Conservation (phyloP, 495 filamentous ascomycete species). For the Penicillium turbatum region DNA sequence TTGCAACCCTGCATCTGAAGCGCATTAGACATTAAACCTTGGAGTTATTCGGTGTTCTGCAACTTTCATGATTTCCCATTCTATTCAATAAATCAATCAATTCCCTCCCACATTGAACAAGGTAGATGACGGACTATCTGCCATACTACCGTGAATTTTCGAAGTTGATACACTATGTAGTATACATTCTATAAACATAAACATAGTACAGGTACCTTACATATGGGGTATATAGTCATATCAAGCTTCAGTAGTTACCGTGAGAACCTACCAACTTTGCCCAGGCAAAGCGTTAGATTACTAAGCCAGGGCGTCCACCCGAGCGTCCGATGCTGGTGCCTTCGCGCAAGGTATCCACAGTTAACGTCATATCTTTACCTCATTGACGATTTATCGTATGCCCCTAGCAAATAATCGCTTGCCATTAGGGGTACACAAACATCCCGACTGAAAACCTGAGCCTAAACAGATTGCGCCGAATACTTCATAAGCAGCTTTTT, state of each 20-base stretch:
- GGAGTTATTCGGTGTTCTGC: conserved; percentile 5
- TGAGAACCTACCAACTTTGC: too few relatives aligned
- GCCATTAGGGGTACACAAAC: neutral
- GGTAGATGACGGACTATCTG: neutral
- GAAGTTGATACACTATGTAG: too few relatives aligned
- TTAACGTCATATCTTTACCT: conserved; percentile 1
- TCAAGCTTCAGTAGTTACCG: too few relatives aligned
- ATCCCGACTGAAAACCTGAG: neutral
- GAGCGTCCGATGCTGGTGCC: neutral
- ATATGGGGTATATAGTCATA: neutral
- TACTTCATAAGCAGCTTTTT: too few relatives aligned
- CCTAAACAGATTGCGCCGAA: neutral
- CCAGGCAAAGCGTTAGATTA: too few relatives aligned
- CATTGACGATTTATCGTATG: neutral
- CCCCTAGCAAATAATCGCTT: neutral
- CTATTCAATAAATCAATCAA: conserved; percentile 6
- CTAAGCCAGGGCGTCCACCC: too few relatives aligned
- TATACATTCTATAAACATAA: too few relatives aligned
- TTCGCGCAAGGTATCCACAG: neutral
- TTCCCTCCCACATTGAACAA: neutral
- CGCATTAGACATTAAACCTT: neutral
- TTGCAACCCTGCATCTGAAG: conserved; percentile 5
- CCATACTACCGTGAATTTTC: too few relatives aligned
- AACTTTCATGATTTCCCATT: neutral
- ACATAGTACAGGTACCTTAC: neutral